Percentiles rank a stretch among this genome's conserved stretches.
Evolutionary conservation across 192 early-diverging fungal genomes (phyloP).

Genomic region (Mortierella hygrophila): DNA sequence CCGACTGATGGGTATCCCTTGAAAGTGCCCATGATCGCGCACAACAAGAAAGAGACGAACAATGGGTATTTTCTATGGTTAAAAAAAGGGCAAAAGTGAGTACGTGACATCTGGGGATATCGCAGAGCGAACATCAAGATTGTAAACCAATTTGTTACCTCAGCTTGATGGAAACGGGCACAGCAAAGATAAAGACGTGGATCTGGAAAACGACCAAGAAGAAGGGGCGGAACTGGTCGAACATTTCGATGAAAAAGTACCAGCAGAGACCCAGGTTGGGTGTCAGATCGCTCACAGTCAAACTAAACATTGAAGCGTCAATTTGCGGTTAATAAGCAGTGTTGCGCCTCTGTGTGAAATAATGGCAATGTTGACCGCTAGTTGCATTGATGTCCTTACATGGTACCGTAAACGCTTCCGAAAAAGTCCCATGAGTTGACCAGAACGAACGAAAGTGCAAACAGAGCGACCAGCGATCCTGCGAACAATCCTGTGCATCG

Average conservation of each 20-base stretch:
- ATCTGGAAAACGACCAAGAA: slow-evolving; percentile 96
- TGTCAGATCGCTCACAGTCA: slow-evolving; percentile 89
- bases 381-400: slow-evolving; percentile 60
- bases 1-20: slow-evolving; percentile 95
- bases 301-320: slow-evolving; percentile 43
- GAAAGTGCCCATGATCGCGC: slow-evolving; percentile 85
- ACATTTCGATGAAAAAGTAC: slow-evolving; percentile 99
- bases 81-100: neutral
- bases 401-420: slow-evolving; percentile 74
- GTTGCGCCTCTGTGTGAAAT: neutral
- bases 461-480: slow-evolving; percentile 59
- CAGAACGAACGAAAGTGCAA: slow-evolving; percentile 70
- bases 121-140: neutral
- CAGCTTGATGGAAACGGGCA: slow-evolving; percentile 86
- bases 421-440: slow-evolving; percentile 81
- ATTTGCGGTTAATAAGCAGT: neutral
- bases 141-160: slow-evolving; percentile 58
- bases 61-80: slow-evolving; percentile 77
- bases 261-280: slow-evolving; percentile 97
- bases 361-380: neutral
- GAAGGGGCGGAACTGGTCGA: slow-evolving; percentile 97
- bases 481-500: slow-evolving; percentile 48
- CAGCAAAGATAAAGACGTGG: slow-evolving; percentile 89
- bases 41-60: slow-evolving; percentile 79
- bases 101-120: neutral